phyloP scores from a whole-genome alignment of 768 basidiomycete species.

The Scleroderma citrinum region DNA sequence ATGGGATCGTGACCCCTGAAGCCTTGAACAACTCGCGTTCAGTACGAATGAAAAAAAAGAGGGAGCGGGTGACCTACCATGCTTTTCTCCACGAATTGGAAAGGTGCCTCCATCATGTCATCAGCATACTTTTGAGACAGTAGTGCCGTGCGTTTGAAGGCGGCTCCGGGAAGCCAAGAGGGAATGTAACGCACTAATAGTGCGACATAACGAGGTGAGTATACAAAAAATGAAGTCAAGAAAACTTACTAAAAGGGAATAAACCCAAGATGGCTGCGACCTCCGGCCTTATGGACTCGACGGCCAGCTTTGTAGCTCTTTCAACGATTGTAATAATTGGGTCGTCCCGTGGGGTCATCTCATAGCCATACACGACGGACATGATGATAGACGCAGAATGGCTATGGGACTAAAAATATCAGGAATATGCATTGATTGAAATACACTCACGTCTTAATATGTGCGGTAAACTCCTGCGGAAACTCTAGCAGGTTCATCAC shows the following conservation, averaged over 20 bases:
- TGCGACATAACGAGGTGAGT: not conserved
- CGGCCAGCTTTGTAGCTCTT: constrained; percentile 17
- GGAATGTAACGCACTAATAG: constrained; percentile 31
- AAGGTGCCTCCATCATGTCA: constrained; percentile 26
- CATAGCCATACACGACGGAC: constrained; percentile 28
- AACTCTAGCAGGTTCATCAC: constrained; percentile 19
- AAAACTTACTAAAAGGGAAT: constrained; percentile 29
- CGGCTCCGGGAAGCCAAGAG: constrained; percentile 36
- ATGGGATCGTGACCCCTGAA: constrained; percentile 19
- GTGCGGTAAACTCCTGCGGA: constrained; percentile 11
- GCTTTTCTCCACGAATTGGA: constrained; percentile 25
- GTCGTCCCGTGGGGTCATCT: constrained; percentile 18
- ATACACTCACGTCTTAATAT: constrained; percentile 21
- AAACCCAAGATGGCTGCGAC: constrained; percentile 32
- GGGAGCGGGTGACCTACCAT: constrained; percentile 18
- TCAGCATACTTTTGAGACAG: constrained; percentile 14
- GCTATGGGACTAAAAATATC: constrained; percentile 5
- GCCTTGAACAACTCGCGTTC: constrained; percentile 6
- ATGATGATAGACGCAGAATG: constrained; percentile 24
- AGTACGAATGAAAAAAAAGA: not conserved
- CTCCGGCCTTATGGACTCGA: constrained; percentile 19
- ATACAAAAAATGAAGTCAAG: not conserved
- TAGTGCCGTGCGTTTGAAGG: constrained; percentile 27
- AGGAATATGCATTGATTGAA: not conserved
- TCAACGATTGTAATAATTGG: constrained; percentile 22